Conservation (phyloP, 495 filamentous ascomycete genomes). For the Penicillium nucicola region DNA sequence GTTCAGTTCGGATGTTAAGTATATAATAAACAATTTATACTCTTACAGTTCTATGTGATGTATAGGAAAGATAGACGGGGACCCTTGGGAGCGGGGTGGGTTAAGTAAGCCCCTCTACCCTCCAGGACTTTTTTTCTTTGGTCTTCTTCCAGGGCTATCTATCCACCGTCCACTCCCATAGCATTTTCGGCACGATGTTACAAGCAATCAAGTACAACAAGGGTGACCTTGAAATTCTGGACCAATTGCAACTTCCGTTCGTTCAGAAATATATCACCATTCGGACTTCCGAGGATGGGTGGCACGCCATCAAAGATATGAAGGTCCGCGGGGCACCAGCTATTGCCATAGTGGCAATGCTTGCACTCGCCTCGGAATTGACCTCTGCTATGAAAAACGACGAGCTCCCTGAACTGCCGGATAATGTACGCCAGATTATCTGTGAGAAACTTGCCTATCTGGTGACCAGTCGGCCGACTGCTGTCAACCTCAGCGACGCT, state of each 20-base stretch:
- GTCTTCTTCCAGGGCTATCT: background rate
- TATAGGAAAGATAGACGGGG: no score
- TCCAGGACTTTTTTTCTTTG: background rate
- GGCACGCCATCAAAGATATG: slow-evolving; percentile 92
- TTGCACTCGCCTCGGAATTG: slow-evolving; percentile 70
- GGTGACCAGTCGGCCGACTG: slow-evolving; percentile 82
- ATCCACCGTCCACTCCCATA: background rate
- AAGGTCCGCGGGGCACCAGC: slow-evolving; percentile 90
- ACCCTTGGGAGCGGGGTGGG: background rate
- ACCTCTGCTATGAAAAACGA: slow-evolving; percentile 16
- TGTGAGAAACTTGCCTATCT: slow-evolving; percentile 75
- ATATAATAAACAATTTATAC: no score
- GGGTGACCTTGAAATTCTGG: slow-evolving; percentile 78
- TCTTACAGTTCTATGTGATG: no score
- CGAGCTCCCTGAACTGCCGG: slow-evolving; percentile 36
- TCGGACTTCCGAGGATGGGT: slow-evolving; percentile 73
- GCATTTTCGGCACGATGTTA: slow-evolving; percentile 46
- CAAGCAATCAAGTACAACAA: slow-evolving; percentile 84
- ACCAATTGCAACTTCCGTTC: slow-evolving; percentile 89
- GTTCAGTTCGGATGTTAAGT: no score
- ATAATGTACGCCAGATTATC: slow-evolving; percentile 66
- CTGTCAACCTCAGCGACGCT: slow-evolving; percentile 91
- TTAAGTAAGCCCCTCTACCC: slow-evolving; percentile 13
- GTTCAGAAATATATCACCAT: slow-evolving; percentile 76
- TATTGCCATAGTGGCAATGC: slow-evolving; percentile 93